phyloP scores from a whole-genome alignment of 2,329 filamentous ascomycete species.

The Fusarium torreyae region DNA sequence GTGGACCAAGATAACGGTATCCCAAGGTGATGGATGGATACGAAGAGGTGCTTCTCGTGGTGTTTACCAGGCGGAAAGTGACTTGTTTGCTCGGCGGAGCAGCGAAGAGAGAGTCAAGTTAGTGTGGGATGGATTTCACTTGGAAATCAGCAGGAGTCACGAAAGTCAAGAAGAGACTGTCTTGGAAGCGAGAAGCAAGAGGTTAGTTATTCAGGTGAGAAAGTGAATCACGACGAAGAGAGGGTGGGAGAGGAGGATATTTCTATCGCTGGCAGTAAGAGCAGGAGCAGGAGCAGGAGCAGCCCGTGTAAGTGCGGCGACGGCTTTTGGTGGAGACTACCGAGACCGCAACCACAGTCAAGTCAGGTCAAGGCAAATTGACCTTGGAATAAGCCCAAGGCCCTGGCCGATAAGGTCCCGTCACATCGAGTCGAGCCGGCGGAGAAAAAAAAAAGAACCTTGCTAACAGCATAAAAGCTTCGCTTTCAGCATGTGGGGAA shows the following conservation, averaged over 20 bases:
- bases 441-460: slow-evolving; percentile 21
- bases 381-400: slow-evolving; percentile 27
- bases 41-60: slow-evolving; percentile 7
- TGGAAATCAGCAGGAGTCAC: slow-evolving; percentile 31
- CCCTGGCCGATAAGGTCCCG: slow-evolving; percentile 43
- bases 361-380: slow-evolving; percentile 15
- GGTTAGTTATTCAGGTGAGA: slow-evolving; percentile 27
- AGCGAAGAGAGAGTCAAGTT: slow-evolving; percentile 9
- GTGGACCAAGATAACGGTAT: slow-evolving; percentile 2
- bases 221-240: slow-evolving; percentile 15
- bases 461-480: slow-evolving; percentile 26
- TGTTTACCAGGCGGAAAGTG: slow-evolving; percentile 13
- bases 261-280: slow-evolving; percentile 36
- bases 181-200: slow-evolving; percentile 6
- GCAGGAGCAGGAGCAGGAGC: slow-evolving; percentile 5
- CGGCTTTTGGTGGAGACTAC: slow-evolving; percentile 36
- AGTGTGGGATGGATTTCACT: slow-evolving; percentile 30
- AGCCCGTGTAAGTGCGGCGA: slow-evolving; percentile 45
- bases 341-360: slow-evolving; percentile 25
- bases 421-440: slow-evolving; percentile 1
- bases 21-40: slow-evolving; percentile 3
- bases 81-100: slow-evolving; percentile 18
- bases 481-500: slow-evolving; percentile 50
- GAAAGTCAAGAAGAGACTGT: slow-evolving; percentile 19
- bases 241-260: slow-evolving; percentile 49